Evolutionary conservation across 805 yeast species (phyloP), one percentile per base, ranked within the genome.

Genomic region (Metschnikowia noctiluminum): DNA sequence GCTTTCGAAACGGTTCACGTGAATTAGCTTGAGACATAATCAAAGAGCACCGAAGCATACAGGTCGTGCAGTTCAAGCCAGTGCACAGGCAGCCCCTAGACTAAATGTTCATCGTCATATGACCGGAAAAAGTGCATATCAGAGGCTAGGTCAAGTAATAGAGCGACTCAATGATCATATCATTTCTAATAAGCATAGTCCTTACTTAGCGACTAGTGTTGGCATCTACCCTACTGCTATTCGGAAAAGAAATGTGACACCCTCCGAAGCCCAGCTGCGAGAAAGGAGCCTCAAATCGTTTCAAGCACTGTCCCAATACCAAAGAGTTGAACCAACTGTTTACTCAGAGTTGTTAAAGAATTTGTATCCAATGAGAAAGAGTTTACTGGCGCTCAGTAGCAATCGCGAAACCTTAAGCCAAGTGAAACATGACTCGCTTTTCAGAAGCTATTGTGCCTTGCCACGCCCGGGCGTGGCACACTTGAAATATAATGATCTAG

Each of bases 401-500:
- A 43, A 50, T n/a, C 43, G 15, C 14, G 37, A 39, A 34, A 13
- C 48, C 13, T 38, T 38, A 26, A 42, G 42, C 6, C 44, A 44
- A 7, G 58, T 69, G 28, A 60, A 66, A 53, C 71, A 68, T 44
- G 44, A 56, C 14, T 41, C 48, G 16, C 48, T 71, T 13, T 66
- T 51, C 50, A 49, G 58, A 15, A 49, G 61, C 26, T 71, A 66
- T 49, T 37, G 46, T n/a, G 61, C 57, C 26, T 51, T 68, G 28
- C 66, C 69, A 5, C 40, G 46, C 5, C 72, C 69, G 7, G 59
- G 55, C 9, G 63, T 60, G 30, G 55, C 50, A 7, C 61, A 63
- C 38, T 48, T 72, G 40, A 52, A 49, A 12, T 60, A 63, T 15
- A 39, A 54, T 1, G 66, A 66, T 39, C 57, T 71, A 16, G 64